Evolutionary conservation across 352 stramenopile genomes (phyloP).

Genomic region (Globisporangium cylindrosporum): DNA sequence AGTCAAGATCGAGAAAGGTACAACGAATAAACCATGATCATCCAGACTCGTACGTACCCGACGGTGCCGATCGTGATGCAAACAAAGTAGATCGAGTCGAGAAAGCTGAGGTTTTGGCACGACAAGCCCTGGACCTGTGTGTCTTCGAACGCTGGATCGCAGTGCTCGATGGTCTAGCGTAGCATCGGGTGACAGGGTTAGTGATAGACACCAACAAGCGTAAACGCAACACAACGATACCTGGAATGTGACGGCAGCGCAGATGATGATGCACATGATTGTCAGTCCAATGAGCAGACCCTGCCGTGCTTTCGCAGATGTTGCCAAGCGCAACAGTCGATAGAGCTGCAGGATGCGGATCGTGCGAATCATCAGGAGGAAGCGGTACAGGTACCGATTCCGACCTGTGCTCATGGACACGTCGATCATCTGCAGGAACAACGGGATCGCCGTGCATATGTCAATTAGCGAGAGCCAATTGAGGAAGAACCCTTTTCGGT

Average conservation of each 20-base stretch:
- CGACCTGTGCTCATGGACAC: conserved; percentile 12
- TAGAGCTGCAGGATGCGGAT: conserved; percentile 63
- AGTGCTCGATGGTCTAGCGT: conserved; percentile 59
- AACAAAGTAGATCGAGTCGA: conserved; percentile 81
- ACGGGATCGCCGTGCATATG: conserved; percentile 39
- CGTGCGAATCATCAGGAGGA: conserved; percentile 66
- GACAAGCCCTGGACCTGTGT: conserved; percentile 24
- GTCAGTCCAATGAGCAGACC: conserved; percentile 50
- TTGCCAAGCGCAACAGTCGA: conserved; percentile 52
- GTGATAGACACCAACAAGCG: not conserved
- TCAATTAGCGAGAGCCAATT: conserved; percentile 69
- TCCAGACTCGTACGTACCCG: conserved; percentile 20
- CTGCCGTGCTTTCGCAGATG: conserved; percentile 56
- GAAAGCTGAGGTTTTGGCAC: conserved; percentile 72
- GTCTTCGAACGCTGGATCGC: conserved; percentile 27
- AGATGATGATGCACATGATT: conserved; percentile 62
- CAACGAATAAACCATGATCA: not conserved
- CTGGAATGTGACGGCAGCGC: conserved; percentile 52
- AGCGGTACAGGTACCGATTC: conserved; percentile 49
- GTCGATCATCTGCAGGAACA: conserved; percentile 39
- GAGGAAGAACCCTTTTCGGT: conserved; percentile 49
- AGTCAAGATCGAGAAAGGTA: not conserved
- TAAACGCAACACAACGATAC: conserved; percentile 17
- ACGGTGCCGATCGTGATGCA: conserved; percentile 84
- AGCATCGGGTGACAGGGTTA: not conserved